phyloP scores from a whole-genome alignment of 2,329 filamentous ascomycete species.

The Epichloe aotearoae region DNA sequence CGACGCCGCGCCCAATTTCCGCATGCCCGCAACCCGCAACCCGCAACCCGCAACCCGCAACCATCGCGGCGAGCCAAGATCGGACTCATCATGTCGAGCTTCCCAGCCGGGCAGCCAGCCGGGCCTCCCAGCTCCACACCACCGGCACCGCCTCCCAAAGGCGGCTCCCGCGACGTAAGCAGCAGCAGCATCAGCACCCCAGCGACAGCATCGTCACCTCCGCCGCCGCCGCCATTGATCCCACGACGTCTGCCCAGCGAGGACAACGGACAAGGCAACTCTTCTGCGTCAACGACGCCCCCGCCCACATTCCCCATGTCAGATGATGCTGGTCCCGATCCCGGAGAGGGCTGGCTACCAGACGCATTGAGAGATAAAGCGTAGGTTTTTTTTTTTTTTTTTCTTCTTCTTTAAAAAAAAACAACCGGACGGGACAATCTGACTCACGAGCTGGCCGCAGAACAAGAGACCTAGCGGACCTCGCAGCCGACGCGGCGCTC shows the following conservation, averaged over 20 bases:
- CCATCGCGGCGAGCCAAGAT: not conserved
- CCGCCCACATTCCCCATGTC: constrained; percentile 6
- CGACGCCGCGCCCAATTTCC: not conserved
- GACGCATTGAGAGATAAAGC: constrained; percentile 66
- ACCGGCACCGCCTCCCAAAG: constrained; percentile 60
- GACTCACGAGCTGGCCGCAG: constrained; percentile 28
- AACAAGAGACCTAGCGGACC: constrained; percentile 63
- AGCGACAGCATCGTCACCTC: constrained; percentile 30
- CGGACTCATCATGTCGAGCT: constrained; percentile 15
- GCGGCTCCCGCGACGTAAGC: constrained; percentile 49
- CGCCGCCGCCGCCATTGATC: constrained; percentile 1
- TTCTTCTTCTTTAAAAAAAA: too few relatives aligned
- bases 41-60: not conserved
- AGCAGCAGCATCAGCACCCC: constrained; percentile 52
- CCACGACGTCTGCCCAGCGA: constrained; percentile 1
- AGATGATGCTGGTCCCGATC: constrained; percentile 36
- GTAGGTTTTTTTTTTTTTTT: constrained; percentile 26
- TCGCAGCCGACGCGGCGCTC: constrained; percentile 51
- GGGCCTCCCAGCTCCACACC: constrained; percentile 28
- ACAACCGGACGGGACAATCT: too few relatives aligned
- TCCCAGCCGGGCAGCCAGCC: constrained; percentile 14
- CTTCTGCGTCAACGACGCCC: constrained; percentile 11
- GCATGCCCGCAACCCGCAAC: not conserved
- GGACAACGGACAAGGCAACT: constrained; percentile 4
- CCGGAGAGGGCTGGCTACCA: constrained; percentile 67